Percentiles rank a stretch among this genome's conserved stretches.
Conservation (phyloP, 78 protist species). For the Chrysochromulina parva region DNA sequence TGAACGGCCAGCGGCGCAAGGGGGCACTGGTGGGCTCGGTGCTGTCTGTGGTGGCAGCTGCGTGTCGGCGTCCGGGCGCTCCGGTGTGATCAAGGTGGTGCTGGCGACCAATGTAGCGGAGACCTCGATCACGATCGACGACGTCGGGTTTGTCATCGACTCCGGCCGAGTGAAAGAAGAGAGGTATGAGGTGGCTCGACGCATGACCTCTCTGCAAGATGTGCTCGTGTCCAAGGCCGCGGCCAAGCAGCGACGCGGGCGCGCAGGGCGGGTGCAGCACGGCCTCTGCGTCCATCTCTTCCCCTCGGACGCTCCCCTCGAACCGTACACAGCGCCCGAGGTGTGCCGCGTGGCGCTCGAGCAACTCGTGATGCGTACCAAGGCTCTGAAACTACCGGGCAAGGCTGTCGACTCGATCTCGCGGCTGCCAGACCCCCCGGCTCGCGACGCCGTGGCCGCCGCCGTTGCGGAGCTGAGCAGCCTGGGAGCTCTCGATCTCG, state of each 20-base stretch:
- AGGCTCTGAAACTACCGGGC: slow-evolving; percentile 38
- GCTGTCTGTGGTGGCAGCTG: no score
- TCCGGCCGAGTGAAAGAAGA: slow-evolving; percentile 86
- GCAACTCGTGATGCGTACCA: slow-evolving; percentile 74
- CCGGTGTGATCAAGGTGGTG: slow-evolving; percentile 1
- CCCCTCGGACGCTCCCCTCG: background rate
- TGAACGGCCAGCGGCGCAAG: no score
- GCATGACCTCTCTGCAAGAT: slow-evolving; percentile 60
- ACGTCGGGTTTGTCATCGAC: slow-evolving; percentile 92
- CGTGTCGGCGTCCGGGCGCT: background rate
- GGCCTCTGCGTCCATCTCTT: slow-evolving; percentile 65
- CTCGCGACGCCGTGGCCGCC: background rate
- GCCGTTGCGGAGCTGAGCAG: background rate
- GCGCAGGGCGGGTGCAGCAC: slow-evolving; percentile 89
- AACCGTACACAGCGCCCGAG: slow-evolving; percentile 70
- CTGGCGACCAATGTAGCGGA: slow-evolving; percentile 81
- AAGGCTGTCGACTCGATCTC: no score
- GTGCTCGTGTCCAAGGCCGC: no score
- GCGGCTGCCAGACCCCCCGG: background rate
- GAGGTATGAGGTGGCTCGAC: slow-evolving; percentile 49
- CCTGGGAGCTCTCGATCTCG: no score
- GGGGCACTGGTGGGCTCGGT: no score
- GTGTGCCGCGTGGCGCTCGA: slow-evolving; percentile 83
- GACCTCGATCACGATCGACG: slow-evolving; percentile 52
- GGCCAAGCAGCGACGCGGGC: slow-evolving; percentile 80